A percentile compares a stretch with the other conserved stretches of the same genome.
Conservation (phyloP, 129 eudicot genomes). For the Logfia minima region DNA sequence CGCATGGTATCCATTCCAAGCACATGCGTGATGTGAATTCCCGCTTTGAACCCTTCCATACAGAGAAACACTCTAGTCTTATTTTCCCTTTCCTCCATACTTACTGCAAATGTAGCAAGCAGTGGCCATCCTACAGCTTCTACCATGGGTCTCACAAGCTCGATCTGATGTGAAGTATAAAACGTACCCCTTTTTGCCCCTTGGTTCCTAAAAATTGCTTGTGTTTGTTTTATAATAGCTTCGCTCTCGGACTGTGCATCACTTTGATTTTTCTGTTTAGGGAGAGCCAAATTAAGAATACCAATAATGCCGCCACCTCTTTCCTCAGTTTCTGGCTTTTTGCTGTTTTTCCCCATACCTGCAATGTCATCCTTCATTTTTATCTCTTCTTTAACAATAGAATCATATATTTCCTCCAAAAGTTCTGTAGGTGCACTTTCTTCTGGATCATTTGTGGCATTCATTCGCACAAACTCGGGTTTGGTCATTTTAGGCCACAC, state of each 20-base stretch:
- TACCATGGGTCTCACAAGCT: constrained; percentile 90
- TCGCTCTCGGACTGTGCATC: constrained; percentile 82
- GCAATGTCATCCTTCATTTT: constrained; percentile 78
- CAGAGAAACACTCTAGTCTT: constrained; percentile 71
- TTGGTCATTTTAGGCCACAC: constrained; percentile 95
- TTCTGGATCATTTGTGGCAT: constrained; percentile 76
- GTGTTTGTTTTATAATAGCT: constrained; percentile 80
- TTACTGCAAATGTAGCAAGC: constrained; percentile 93
- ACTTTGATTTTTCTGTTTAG: constrained; percentile 55
- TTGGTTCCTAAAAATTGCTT: constrained; percentile 63
- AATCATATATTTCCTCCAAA: constrained; percentile 89
- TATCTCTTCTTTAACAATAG: constrained; percentile 87
- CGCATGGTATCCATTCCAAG: constrained; percentile 99
- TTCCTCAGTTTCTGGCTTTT: constrained; percentile 77
- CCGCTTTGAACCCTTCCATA: constrained; percentile 95
- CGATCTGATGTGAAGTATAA: constrained; percentile 70
- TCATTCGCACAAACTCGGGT: constrained; percentile 80
- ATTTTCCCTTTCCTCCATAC: constrained; percentile 95
- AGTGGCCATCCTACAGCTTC: constrained; percentile 98
- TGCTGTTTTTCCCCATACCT: constrained; percentile 52
- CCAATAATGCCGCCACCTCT: constrained; percentile 64
- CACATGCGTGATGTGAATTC: constrained; percentile 94
- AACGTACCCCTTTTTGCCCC: constrained; percentile 89
- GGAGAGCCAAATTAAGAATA: constrained; percentile 92
- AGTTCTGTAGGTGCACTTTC: constrained; percentile 81